A percentile compares a stretch with the other conserved stretches of the same genome.
Conservation (phyloP, 331 rosid species). For the Quercus tomentella region DNA sequence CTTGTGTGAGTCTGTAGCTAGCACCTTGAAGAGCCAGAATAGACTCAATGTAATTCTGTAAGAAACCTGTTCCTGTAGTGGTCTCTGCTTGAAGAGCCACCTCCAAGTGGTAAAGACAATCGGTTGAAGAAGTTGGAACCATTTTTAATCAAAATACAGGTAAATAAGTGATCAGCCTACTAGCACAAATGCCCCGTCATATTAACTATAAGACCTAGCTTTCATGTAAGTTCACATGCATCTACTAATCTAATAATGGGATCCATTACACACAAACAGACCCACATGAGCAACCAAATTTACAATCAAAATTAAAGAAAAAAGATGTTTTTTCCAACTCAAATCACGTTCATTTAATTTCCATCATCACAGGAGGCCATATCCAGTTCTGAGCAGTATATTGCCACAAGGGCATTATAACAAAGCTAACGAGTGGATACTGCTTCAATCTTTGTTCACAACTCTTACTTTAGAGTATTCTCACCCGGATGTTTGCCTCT, state of each 20-base stretch:
- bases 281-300: background rate
- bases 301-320: slow-evolving; percentile 21
- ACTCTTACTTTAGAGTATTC: slow-evolving; percentile 77
- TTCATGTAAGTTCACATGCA: slow-evolving; percentile 1
- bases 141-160: background rate
- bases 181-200: background rate
- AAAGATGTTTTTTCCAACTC: slow-evolving; percentile 8
- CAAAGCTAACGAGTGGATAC: slow-evolving; percentile 42
- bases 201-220: background rate
- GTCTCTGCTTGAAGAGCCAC: slow-evolving; percentile 93
- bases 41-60: slow-evolving; percentile 74
- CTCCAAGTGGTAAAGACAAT: slow-evolving; percentile 37
- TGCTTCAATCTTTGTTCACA: slow-evolving; percentile 81
- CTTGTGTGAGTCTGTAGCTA: slow-evolving; percentile 49
- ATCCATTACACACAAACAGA: background rate
- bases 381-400: slow-evolving; percentile 48
- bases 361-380: slow-evolving; percentile 61
- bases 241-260: background rate
- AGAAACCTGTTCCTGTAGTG: slow-evolving; percentile 68
- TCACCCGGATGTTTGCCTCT: slow-evolving; percentile 79
- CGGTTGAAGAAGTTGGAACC: slow-evolving; percentile 2
- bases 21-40: slow-evolving; percentile 85
- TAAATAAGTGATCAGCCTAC: background rate
- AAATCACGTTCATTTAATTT: slow-evolving; percentile 11
- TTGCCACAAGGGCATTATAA: slow-evolving; percentile 10